Percentiles rank a stretch among this genome's conserved stretches.
These are phyloP conservation scores for Rhizopogon vulgaris DNA, from an alignment of 768 basidiomycete genomes.

Conservation along the genomic window DNA sequence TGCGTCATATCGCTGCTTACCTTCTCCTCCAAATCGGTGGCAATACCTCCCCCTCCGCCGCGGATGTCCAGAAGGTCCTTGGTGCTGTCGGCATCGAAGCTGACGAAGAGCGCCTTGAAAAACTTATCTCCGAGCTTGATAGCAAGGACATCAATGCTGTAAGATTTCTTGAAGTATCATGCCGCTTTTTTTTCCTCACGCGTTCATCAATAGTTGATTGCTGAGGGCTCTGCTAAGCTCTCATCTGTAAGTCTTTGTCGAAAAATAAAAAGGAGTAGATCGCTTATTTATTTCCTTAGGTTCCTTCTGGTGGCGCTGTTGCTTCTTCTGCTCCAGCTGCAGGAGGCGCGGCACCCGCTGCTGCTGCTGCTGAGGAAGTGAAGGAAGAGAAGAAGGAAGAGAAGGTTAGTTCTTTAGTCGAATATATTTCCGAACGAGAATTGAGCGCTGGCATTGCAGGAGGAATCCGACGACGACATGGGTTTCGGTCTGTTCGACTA, in stretches of 20 bases:
- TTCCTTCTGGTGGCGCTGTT: conserved; percentile 89
- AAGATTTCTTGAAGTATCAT: conserved; percentile 14
- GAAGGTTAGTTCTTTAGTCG: conserved; percentile 47
- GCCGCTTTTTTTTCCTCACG: not conserved
- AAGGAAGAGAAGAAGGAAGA: conserved; percentile 89
- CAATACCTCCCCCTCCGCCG: conserved; percentile 79
- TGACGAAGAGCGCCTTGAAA: conserved; percentile 74
- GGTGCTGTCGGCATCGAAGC: conserved; percentile 81
- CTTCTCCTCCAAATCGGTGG: conserved; percentile 95
- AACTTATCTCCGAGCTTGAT: conserved; percentile 82
- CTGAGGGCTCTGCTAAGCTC: conserved; percentile 88
- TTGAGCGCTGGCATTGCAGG: conserved; percentile 35
- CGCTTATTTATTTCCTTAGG: conserved; percentile 31
- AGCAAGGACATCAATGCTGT: conserved; percentile 87
- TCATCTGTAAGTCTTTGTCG: conserved; percentile 63
- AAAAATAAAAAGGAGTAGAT: not conserved
- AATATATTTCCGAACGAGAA: not conserved
- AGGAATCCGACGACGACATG: conserved; percentile 98
- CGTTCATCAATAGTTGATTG: conserved; percentile 60
- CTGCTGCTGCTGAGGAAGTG: conserved; percentile 63
- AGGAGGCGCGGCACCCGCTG: conserved; percentile 41
- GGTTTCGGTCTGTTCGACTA: conserved; percentile 99
- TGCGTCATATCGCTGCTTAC: conserved; percentile 94
- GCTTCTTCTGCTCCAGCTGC: conserved; percentile 42
- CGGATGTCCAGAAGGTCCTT: conserved; percentile 86